Base-by-base conservation (phyloP, 2,329 filamentous ascomycete genomes). In the Fusarium armeniacum region DNA sequence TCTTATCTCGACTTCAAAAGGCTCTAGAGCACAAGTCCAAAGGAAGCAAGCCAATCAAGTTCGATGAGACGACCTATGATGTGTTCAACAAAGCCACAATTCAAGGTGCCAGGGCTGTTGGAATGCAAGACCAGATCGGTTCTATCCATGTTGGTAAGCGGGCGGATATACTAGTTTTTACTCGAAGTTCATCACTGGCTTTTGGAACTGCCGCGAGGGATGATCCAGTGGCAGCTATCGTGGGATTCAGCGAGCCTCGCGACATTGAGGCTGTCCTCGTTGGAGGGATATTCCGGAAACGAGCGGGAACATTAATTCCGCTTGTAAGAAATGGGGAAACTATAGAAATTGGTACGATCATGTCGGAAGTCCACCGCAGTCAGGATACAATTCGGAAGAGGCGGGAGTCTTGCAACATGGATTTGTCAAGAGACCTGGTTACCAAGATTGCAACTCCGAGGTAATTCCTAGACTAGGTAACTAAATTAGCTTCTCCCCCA, bases 201-300 rank as follows among this genome's bases (percentile, higher is more conserved):
- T 55, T 58, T 2, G 50, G 50, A 2, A 32, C 36, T 4, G 32
- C 56, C 4, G n/a, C 56, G 0, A 44, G n/a, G 0, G 6, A 44
- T 1, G 18, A 33, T 1, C 38, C 56, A 2, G n/a, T 58, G 2
- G 24, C 30, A 0, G 38, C 56, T 6, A 44, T 56, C 1, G 38
- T 58, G 12, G 33, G 50, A 5, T 44, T 45, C 4, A 44, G 50
- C 11, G 51, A 36, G 3, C 16, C 38, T 2, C 38, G 38, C 2
- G 56, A 58, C 11, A 36, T 58, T 9, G 32, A 58, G 9, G 20
- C 50, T 12, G 56, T 58, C 5, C 20, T 58, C 10, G 32, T 58
- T 4, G 15, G 26, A 0, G 50, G 56, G 0, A 6, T 18, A 3
- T 36, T 58, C 5, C 36, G 38, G 6, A 58, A 58, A 2, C 2